These are phyloP conservation scores for Monosporascus sp. DNA, from an alignment of 2,329 filamentous ascomycete genomes.

Conservation along the genomic window DNA sequence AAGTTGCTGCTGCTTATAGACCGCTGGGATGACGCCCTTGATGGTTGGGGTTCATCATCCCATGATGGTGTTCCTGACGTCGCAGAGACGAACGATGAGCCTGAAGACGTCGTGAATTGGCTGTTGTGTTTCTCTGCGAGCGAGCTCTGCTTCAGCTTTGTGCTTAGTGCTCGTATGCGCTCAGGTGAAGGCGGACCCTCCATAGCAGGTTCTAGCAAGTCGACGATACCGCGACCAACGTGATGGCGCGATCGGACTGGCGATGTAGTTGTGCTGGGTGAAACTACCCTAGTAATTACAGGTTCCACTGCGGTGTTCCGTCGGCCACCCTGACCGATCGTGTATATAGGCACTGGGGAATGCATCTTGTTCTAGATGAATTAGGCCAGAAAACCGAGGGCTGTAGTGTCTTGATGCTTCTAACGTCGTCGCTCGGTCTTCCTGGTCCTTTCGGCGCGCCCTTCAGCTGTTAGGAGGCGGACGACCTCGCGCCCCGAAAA, in stretches of 20 bases:
- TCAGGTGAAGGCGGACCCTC: conserved; percentile 58
- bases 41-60: conserved; percentile 48
- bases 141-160: conserved; percentile 49
- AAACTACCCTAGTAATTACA: conserved; percentile 1
- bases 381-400: background rate
- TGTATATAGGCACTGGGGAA: background rate
- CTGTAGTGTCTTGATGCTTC: background rate
- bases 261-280: conserved; percentile 6
- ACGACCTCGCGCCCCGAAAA: background rate
- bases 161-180: conserved; percentile 50
- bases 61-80: conserved; percentile 41
- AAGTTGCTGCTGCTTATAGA: conserved; percentile 49
- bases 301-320: background rate
- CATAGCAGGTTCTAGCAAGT: conserved; percentile 51
- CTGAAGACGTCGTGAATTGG: conserved; percentile 47
- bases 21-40: conserved; percentile 50
- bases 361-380: background rate
- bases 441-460: background rate
- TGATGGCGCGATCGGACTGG: conserved; percentile 9
- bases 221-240: conserved; percentile 21
- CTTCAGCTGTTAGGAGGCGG: background rate
- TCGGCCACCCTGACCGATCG: background rate
- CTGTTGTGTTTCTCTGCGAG: conserved; percentile 40
- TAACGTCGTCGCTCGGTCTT: background rate
- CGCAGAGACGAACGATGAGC: conserved; percentile 45